Base-by-base conservation (phyloP, 768 basidiomycete species). In the Lentinula sp. region DNA sequence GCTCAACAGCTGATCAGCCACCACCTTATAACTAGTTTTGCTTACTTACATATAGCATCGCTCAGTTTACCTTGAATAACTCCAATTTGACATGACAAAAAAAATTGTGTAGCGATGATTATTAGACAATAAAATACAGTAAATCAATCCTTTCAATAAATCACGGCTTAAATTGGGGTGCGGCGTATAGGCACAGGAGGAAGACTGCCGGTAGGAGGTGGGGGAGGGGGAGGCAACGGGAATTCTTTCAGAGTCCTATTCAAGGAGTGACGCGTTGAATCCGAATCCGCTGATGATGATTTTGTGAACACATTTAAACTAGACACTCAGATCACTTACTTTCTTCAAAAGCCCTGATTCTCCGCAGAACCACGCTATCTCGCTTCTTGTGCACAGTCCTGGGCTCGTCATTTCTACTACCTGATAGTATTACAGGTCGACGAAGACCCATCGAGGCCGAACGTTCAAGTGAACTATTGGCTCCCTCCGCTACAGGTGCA, bases 361-460 rank as follows among this genome's bases (percentile, higher is more conserved):
- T 60, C 61, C 75, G 76, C 3, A 74, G 62, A 32, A 78, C 76
- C 15, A 77, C 54, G 57, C 76, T 77, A 52, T 77, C 74, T 57
- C 76, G 67, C 57, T 69, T 71, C 42, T 60, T 58, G 37, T 64
- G 62, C 48, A 61, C 52, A 51, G 66, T 57, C 28, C 43, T 56
- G 32, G 64, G 52, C 5, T 20, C 35, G 7, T 28, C 42, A 49
- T 37, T 45, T 33, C 6, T 16, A 20, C 16, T 28, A 39, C 12
- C 13, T 32, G 43, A 15, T 7, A 35, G 43, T 42, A 49, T 12
- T 15, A 54, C 53, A 54, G 53, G 18, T 39, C 18, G 20, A 37
- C 48, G 49, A 12, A 46, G 12, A 46, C 61, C 52, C 13, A 63
- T 20, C 5, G 64, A 65, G 43, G 36, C 59, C 6, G 63, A 61